Percentiles rank a stretch among this genome's conserved stretches.
phyloP scores from a whole-genome alignment of 176 grass and related monocot genomes.

The Oryza brachyantha region DNA sequence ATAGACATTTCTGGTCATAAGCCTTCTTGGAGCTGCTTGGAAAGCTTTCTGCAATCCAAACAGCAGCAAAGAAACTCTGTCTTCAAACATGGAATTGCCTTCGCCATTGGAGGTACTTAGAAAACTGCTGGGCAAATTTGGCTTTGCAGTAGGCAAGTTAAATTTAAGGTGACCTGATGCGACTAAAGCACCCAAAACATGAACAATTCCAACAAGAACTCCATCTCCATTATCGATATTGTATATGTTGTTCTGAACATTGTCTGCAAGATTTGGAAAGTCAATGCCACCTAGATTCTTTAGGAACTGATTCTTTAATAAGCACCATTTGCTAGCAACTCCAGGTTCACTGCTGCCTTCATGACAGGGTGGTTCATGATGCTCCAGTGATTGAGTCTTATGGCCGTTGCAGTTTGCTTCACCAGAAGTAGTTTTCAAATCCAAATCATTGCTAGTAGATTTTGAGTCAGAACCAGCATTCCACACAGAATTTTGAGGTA shows the following conservation, averaged over 20 bases:
- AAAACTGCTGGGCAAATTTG: conserved; percentile 45
- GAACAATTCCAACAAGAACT: conserved; percentile 74
- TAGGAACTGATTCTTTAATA: conserved; percentile 60
- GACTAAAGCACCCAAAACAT: conserved; percentile 71
- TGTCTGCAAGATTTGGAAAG: conserved; percentile 59
- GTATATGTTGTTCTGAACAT: conserved; percentile 65
- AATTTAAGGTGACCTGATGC: conserved; percentile 73
- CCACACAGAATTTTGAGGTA: conserved; percentile 13
- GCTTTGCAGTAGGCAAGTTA: conserved; percentile 31
- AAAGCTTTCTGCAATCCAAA: conserved; percentile 86
- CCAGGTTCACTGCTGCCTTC: conserved; percentile 27
- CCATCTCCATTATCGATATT: conserved; percentile 81
- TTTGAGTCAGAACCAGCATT: conserved; percentile 29
- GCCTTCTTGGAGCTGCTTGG: conserved; percentile 60
- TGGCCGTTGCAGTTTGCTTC: conserved; percentile 20
- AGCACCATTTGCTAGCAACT: conserved; percentile 53
- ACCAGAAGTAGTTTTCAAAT: conserved; percentile 29
- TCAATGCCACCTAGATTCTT: conserved; percentile 61
- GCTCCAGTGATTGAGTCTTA: conserved; percentile 32
- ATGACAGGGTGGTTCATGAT: conserved; percentile 29
- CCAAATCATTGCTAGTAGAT: conserved; percentile 8
- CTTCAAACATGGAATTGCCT: conserved; percentile 78
- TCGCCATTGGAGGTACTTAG: conserved; percentile 45
- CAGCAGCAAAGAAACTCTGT: conserved; percentile 69
- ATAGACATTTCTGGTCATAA: conserved; percentile 78